These are phyloP conservation scores for Panicum miliaceum DNA, from an alignment of 176 grass and related monocot species.

Conservation along the genomic window DNA sequence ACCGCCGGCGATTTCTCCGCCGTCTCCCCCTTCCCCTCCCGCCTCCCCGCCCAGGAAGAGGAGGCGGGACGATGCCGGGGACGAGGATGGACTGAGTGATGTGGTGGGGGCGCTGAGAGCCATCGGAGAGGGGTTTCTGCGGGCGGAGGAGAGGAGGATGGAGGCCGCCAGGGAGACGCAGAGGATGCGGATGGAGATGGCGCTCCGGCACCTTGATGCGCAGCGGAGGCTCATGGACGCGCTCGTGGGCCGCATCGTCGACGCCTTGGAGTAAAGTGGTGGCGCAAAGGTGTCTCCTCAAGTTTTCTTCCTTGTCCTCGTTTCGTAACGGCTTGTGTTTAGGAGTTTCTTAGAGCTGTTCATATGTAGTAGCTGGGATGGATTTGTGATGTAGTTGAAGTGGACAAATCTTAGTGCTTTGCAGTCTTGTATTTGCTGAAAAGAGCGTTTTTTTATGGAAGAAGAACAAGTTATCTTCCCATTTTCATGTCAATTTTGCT, in stretches of 20 bases:
- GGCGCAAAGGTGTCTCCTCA: conserved; percentile 37
- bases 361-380: conserved; percentile 37
- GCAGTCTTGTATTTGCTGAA: conserved; percentile 45
- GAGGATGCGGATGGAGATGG: conserved; percentile 84
- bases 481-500: neutral
- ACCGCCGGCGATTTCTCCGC: conserved; percentile 31
- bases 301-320: conserved; percentile 41
- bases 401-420: conserved; percentile 16
- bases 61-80: conserved; percentile 29
- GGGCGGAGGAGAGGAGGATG: conserved; percentile 74
- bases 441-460: conserved; percentile 4
- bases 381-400: conserved; percentile 33
- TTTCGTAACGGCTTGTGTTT: conserved; percentile 11
- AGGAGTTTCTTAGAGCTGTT: conserved; percentile 44
- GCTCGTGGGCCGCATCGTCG: conserved; percentile 48
- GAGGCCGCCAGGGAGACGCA: conserved; percentile 68
- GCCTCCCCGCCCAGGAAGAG: conserved; percentile 51
- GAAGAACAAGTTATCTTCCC: neutral
- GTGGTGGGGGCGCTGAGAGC: conserved; percentile 56
- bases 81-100: conserved; percentile 39
- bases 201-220: conserved; percentile 59
- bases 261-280: conserved; percentile 47
- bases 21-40: conserved; percentile 1
- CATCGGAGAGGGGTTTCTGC: conserved; percentile 70
- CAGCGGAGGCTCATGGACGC: conserved; percentile 60